Evolutionary conservation across 106 monocot genomes (phyloP).

Genomic region (Dioscorea dumetorum): DNA sequence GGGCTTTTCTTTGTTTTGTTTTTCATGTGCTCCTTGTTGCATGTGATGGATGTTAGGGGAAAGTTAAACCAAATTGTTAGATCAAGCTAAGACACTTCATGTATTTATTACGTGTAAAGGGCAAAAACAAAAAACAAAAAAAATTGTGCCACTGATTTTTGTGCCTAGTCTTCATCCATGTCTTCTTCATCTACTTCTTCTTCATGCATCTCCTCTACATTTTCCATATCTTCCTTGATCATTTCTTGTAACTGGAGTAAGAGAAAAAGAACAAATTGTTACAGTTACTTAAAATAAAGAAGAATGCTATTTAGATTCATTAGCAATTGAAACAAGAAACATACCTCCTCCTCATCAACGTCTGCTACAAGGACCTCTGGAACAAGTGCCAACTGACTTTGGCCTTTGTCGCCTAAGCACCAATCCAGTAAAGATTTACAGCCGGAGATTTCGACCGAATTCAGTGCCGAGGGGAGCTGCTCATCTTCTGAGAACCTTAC

Average conservation of each 20-base stretch:
- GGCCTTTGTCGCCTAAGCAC: neutral
- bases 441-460: neutral
- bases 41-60: too few species aligned
- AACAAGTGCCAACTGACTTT: neutral
- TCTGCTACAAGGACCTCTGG: neutral
- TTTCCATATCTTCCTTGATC: neutral
- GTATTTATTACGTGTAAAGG: too few species aligned
- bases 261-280: neutral
- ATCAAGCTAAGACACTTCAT: too few species aligned
- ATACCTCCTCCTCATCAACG: neutral
- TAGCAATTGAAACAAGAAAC: neutral
- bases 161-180: neutral
- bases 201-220: neutral
- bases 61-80: too few species aligned
- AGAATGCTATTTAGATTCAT: neutral
- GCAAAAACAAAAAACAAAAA: too few species aligned
- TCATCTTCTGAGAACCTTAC: neutral
- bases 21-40: too few species aligned
- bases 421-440: constrained; percentile 4
- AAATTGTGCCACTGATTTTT: too few species aligned
- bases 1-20: too few species aligned
- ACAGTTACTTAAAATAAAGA: neutral
- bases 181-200: neutral
- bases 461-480: neutral
- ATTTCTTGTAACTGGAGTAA: neutral